Conservation (phyloP, 352 stramenopile species). For the Globisporangium parvum region DNA sequence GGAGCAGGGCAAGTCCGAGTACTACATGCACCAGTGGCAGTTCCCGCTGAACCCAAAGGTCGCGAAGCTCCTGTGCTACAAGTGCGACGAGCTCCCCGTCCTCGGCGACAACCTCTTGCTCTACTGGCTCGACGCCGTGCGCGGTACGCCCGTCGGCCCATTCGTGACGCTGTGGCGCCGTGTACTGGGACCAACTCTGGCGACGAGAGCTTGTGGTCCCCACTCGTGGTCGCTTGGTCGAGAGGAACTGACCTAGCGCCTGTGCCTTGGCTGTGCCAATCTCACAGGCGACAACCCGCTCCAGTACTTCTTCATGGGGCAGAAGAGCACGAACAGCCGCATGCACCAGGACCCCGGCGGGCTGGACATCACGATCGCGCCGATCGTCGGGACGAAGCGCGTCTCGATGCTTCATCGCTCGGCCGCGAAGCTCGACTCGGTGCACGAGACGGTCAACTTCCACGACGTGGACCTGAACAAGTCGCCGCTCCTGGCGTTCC, state of each 20-base stretch:
- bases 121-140: conserved; percentile 88
- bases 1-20: conserved; percentile 67
- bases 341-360: conserved; percentile 90
- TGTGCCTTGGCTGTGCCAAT: not conserved
- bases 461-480: conserved; percentile 80
- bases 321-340: conserved; percentile 80
- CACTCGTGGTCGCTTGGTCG: no score
- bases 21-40: conserved; percentile 96
- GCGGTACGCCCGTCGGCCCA: conserved; percentile 25
- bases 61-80: conserved; percentile 75
- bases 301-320: conserved; percentile 95
- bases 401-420: conserved; percentile 71
- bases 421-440: conserved; percentile 77
- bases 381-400: conserved; percentile 85
- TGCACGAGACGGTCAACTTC: conserved; percentile 78
- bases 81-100: conserved; percentile 84
- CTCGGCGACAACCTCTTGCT: conserved; percentile 89
- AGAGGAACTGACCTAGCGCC: no score
- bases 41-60: conserved; percentile 83
- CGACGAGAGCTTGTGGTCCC: not conserved
- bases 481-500: conserved; percentile 83
- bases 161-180: conserved; percentile 10
- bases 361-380: conserved; percentile 90
- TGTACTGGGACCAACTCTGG: not conserved
- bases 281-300: conserved; percentile 74